Evolutionary conservation across 192 early-diverging fungal genomes (phyloP).

Genomic region (Coemansia furcata): DNA sequence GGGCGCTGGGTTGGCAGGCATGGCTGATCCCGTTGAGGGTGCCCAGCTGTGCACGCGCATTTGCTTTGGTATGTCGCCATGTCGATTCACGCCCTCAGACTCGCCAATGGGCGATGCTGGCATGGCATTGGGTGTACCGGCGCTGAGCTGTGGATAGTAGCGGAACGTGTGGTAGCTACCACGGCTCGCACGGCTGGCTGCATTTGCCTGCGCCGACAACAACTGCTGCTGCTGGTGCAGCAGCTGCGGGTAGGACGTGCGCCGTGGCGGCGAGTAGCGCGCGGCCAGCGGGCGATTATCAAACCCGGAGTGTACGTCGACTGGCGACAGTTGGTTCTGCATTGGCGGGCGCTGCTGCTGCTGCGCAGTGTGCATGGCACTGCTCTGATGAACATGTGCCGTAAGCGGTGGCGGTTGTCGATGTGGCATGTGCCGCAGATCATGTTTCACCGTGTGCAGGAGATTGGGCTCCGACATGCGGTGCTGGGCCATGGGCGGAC

Average conservation of each 20-base stretch:
- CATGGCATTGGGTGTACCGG: not conserved
- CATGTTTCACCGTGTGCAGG: not conserved
- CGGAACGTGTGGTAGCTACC: not conserved
- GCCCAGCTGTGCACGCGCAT: constrained; percentile 3
- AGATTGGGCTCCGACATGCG: constrained; percentile 46
- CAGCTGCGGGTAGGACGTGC: constrained; percentile 42
- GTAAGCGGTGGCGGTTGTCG: not conserved
- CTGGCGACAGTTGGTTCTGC: constrained; percentile 7
- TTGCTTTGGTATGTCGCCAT: not conserved
- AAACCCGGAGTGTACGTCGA: not conserved
- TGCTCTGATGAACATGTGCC: not conserved
- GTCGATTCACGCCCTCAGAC: not conserved
- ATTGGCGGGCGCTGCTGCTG: not conserved
- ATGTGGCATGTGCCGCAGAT: not conserved
- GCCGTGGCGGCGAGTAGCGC: constrained; percentile 26
- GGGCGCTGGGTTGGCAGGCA: not conserved
- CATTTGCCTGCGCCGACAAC: not conserved
- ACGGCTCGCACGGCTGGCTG: not conserved
- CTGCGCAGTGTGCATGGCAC: not conserved
- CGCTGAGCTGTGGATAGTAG: not conserved
- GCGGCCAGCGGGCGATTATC: not conserved
- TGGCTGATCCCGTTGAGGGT: not conserved
- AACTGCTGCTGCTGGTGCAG: not conserved
- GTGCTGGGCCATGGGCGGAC: constrained; percentile 29
- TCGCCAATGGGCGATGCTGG: not conserved